Conservation (phyloP, 805 yeast genomes). For the Limtongia smithiae region DNA sequence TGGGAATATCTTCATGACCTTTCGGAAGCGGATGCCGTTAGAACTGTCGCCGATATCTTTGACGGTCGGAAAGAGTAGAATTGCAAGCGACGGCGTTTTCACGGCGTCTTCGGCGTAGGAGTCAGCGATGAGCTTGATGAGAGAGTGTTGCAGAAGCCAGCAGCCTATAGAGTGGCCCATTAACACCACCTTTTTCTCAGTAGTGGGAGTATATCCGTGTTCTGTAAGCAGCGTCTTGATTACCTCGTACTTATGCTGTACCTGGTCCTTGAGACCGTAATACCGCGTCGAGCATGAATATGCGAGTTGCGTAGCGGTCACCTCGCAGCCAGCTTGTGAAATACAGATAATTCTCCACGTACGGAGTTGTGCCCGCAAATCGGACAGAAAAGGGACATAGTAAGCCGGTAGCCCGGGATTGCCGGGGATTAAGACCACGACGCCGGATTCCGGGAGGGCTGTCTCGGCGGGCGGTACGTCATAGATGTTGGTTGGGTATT, state of each 20-base stretch:
- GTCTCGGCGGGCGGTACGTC: conserved; percentile 14
- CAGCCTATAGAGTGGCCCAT: conserved; percentile 74
- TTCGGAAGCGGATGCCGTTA: conserved; percentile 40
- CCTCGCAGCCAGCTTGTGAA: conserved; percentile 61
- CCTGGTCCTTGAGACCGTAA: conserved; percentile 50
- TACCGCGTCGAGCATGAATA: conserved; percentile 31
- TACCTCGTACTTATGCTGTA: conserved; percentile 55
- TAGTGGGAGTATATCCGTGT: conserved; percentile 8
- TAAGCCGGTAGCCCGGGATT: conserved; percentile 72
- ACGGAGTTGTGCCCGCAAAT: conserved; percentile 44
- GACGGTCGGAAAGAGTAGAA: conserved; percentile 69
- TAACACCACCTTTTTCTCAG: conserved; percentile 42
- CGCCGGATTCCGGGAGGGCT: conserved; percentile 9
- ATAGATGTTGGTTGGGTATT: conserved; percentile 15
- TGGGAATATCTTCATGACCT: conserved; percentile 27
- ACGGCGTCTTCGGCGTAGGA: conserved; percentile 36
- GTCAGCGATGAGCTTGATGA: conserved; percentile 33
- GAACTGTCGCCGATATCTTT: conserved; percentile 52
- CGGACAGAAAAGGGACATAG: conserved; percentile 53
- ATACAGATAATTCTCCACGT: conserved; percentile 53
- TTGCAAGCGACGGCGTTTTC: conserved; percentile 51
- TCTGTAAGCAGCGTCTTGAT: conserved; percentile 38
- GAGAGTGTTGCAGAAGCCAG: conserved; percentile 56
- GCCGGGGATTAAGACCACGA: conserved; percentile 66
- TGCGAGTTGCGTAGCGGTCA: conserved; percentile 4